These are phyloP conservation scores for Extremus antarcticus DNA, from an alignment of 495 filamentous ascomycete genomes.

Conservation along the genomic window DNA sequence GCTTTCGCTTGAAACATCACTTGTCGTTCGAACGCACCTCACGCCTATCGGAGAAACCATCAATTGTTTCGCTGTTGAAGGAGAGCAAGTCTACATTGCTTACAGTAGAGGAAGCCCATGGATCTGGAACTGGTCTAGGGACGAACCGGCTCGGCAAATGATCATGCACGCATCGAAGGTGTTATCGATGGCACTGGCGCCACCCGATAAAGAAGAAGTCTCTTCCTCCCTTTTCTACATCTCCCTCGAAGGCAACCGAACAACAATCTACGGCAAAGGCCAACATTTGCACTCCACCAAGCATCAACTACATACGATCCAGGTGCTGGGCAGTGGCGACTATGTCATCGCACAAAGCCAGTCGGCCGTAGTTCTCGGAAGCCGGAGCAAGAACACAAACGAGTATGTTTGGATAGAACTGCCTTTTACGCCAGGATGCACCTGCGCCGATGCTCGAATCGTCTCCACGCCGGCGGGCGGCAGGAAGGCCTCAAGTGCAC, in stretches of 20 bases:
- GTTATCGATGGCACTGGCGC: not conserved
- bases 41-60: conserved; percentile 31
- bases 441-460: conserved; percentile 46
- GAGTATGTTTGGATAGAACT: conserved; percentile 15
- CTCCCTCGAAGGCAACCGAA: not conserved
- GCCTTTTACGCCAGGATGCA: conserved; percentile 38
- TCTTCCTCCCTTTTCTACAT: not conserved
- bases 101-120: conserved; percentile 54
- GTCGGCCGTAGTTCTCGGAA: conserved; percentile 1
- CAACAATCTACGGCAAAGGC: not conserved
- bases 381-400: conserved; percentile 1
- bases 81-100: conserved; percentile 58
- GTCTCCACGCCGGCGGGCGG: not conserved
- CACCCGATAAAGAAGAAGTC: not conserved
- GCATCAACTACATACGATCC: conserved; percentile 12
- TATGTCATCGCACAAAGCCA: conserved; percentile 20
- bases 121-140: conserved; percentile 57
- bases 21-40: conserved; percentile 54
- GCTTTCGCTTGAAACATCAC: conserved; percentile 69
- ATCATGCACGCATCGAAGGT: not conserved
- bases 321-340: conserved; percentile 25
- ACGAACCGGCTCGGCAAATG: not conserved
- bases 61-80: conserved; percentile 49
- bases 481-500: conserved; percentile 2
- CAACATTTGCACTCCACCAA: conserved; percentile 19